phyloP scores from a whole-genome alignment of 1,284 basidiomycete genomes.

The Xerocomus amazonicus region DNA sequence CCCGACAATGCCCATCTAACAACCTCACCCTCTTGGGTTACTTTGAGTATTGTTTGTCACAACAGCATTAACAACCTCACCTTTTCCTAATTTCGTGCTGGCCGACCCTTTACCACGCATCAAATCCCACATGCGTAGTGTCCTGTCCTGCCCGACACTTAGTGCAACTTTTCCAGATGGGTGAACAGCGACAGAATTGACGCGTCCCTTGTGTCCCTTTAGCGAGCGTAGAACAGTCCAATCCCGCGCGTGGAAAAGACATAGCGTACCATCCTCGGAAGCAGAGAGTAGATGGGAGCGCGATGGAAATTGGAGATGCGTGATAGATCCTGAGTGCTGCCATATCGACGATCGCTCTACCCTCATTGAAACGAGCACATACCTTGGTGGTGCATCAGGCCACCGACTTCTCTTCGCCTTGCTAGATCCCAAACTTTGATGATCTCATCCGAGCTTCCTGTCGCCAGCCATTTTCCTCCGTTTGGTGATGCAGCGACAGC shows the following conservation, averaged over 20 bases:
- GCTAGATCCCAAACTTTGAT: conserved; percentile 97
- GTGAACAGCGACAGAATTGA: conserved; percentile 89
- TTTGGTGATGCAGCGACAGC: conserved; percentile 81
- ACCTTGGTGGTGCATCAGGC: conserved; percentile 92
- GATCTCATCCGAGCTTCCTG: conserved; percentile 92
- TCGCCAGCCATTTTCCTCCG: conserved; percentile 94
- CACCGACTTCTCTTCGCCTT: conserved; percentile 88
- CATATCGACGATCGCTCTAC: background rate
- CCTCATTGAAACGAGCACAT: conserved; percentile 21
- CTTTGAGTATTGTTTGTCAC: conserved; percentile 12
- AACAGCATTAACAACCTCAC: conserved; percentile 38
- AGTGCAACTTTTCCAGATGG: conserved; percentile 89
- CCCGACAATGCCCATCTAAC: conserved; percentile 83
- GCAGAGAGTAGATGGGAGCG: conserved; percentile 86
- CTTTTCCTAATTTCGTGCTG: conserved; percentile 83
- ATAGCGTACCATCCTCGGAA: conserved; percentile 86
- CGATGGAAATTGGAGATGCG: conserved; percentile 83
- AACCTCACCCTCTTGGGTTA: conserved; percentile 72
- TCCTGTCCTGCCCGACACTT: conserved; percentile 87
- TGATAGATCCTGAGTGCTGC: conserved; percentile 72
- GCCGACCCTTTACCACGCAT: conserved; percentile 91
- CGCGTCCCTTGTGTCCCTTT: conserved; percentile 89
- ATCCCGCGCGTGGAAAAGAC: conserved; percentile 88
- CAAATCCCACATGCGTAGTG: conserved; percentile 96
- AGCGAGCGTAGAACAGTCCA: conserved; percentile 88